These are phyloP conservation scores for Phytopythium sindhum DNA, from an alignment of 352 stramenopile species.

Conservation along the genomic window DNA sequence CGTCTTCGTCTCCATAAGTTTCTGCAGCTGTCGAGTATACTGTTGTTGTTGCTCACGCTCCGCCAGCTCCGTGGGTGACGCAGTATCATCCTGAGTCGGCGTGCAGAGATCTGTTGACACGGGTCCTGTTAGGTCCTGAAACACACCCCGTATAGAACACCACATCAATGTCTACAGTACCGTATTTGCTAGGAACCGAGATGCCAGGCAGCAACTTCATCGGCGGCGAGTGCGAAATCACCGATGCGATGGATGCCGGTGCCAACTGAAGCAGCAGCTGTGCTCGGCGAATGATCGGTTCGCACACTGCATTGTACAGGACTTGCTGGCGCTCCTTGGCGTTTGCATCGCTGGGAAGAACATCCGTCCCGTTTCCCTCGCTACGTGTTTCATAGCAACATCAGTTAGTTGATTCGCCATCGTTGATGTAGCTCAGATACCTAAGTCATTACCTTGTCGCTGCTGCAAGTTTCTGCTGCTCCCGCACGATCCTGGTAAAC, in stretches of 20 bases:
- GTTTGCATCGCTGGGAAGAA: slow-evolving; percentile 34
- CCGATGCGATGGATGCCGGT: slow-evolving; percentile 36
- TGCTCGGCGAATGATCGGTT: slow-evolving; percentile 69
- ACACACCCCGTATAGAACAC: background rate
- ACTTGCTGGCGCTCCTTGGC: slow-evolving; percentile 64
- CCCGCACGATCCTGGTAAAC: slow-evolving; percentile 72
- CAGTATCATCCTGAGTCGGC: slow-evolving; percentile 4
- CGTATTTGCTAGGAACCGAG: slow-evolving; percentile 48
- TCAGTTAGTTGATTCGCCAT: background rate
- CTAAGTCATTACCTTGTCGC: slow-evolving; percentile 33
- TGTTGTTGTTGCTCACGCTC: slow-evolving; percentile 25
- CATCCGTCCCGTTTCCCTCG: slow-evolving; percentile 26
- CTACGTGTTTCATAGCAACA: slow-evolving; percentile 11
- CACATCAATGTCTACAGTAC: slow-evolving; percentile 15
- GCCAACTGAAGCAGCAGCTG: slow-evolving; percentile 60
- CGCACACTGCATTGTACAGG: slow-evolving; percentile 78
- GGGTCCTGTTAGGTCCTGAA: background rate
- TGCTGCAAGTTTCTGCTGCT: slow-evolving; percentile 83
- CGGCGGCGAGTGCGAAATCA: slow-evolving; percentile 24
- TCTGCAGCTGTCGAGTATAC: slow-evolving; percentile 54
- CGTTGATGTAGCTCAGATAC: background rate
- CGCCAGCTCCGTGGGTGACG: slow-evolving; percentile 1
- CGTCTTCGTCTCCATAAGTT: slow-evolving; percentile 71
- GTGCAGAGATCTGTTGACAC: slow-evolving; percentile 31
- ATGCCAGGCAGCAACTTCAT: slow-evolving; percentile 77